Percentiles rank a stretch among this genome's conserved stretches.
These are phyloP conservation scores for Curvularia lunata DNA, from an alignment of 2,329 filamentous ascomycete genomes.

Conservation along the genomic window DNA sequence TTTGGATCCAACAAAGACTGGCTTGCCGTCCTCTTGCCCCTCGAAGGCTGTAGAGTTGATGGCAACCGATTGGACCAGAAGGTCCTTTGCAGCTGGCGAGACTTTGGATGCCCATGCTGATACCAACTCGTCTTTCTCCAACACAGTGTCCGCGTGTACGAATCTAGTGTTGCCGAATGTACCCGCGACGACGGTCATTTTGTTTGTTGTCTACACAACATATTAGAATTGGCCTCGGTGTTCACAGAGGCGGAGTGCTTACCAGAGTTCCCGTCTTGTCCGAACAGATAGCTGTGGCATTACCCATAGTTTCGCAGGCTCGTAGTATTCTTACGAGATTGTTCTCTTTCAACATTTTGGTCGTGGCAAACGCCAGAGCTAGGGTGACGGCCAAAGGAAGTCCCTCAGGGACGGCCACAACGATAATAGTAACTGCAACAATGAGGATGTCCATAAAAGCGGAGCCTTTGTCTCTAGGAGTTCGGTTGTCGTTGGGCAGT, in stretches of 20 bases:
- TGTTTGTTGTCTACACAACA: conserved; percentile 42
- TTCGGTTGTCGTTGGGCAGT: conserved; percentile 35
- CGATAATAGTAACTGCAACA: conserved; percentile 52
- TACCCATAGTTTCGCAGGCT: conserved; percentile 47
- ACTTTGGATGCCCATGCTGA: conserved; percentile 55
- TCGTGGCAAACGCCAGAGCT: conserved; percentile 47
- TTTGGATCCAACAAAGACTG: conserved; percentile 63
- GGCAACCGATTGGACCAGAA: conserved; percentile 42
- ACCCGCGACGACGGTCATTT: conserved; percentile 52
- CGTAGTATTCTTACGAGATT: conserved; percentile 43
- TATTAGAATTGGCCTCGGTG: neutral
- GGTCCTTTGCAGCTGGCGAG: conserved; percentile 42
- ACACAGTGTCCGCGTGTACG: conserved; percentile 58
- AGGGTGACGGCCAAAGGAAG: conserved; percentile 47
- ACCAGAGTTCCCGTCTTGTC: conserved; percentile 46
- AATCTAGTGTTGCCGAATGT: conserved; percentile 51
- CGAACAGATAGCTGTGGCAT: conserved; percentile 46
- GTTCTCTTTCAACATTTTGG: conserved; percentile 46
- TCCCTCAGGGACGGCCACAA: conserved; percentile 52
- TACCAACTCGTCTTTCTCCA: conserved; percentile 48
- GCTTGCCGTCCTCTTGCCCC: conserved; percentile 49
- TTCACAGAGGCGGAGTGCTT: neutral
- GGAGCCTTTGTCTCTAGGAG: conserved; percentile 40
- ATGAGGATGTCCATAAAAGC: conserved; percentile 53
- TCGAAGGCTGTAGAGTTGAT: conserved; percentile 63